Evolutionary conservation across 176 grass and related monocot species (phyloP), one percentile per base, ranked within the genome.

Genomic region (Tuctoria greenei): DNA sequence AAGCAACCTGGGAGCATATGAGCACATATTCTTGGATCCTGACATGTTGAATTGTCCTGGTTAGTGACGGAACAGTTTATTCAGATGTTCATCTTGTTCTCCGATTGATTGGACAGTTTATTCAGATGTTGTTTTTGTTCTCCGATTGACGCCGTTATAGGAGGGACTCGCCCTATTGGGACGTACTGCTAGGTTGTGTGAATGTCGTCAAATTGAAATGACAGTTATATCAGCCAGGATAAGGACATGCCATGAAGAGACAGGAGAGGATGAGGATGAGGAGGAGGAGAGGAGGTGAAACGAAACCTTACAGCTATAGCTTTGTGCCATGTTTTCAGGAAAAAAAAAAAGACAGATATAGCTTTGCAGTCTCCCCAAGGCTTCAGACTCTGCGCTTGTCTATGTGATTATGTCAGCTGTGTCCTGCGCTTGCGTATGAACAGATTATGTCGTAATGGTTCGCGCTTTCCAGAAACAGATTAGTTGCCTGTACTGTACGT

Each of bases 11-110:
- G 23, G 27, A 65, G 66, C 66, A 82, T 76, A 65, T 71, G 1
- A 38, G 58, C 38, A 82, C 67, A 87, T 78, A 66, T 87, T 78
- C 67, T 66, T 23, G 10, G 66, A 67, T 78, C 60, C 60, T 82
- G 40, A 12, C 56, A 46, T 69, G 62, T 24, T 73, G 25, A 2
- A 13, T 10, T 27, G 45, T 44, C 26, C 36, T 39, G 65, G 73
- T 38, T 42, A 17, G 62, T 37, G 83, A 75, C 26, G 52, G 39
- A 52, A 81, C 64, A 36, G 44, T 7, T 16, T 76, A 81, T 75
- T 69, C 84, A 36, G 9, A 80, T 75, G 77, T 34, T 40, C 39
- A 10, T 42, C 18, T 64, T 72, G 58, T 71, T 78, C 68, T 59
- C 76, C 26, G 36, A 52, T 20, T 18, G 16, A 50, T 3, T 3